Conservation (phyloP, 2,329 filamentous ascomycete genomes). For the Aspergillus alliaceus region DNA sequence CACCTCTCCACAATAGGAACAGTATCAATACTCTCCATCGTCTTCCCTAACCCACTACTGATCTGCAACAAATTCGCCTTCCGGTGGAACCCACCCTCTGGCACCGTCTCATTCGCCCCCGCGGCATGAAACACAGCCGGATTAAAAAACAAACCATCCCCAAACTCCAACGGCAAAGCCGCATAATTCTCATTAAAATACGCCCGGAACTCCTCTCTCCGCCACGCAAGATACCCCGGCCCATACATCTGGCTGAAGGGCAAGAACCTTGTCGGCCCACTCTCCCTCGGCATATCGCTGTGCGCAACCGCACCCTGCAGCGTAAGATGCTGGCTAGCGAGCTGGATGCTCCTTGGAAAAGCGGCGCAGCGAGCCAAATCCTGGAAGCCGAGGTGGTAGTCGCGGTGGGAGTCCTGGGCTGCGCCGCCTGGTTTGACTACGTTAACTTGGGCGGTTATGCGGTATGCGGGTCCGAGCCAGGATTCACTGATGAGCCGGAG, state of each 20-base stretch:
- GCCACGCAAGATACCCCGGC: constrained; percentile 60
- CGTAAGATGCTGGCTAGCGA: constrained; percentile 58
- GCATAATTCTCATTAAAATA: constrained; percentile 58
- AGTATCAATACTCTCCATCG: constrained; percentile 62
- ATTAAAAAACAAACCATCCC: constrained; percentile 65
- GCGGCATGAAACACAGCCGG: constrained; percentile 65
- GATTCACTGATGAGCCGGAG: constrained; percentile 53
- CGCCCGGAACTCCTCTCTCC: constrained; percentile 52
- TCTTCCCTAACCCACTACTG: constrained; percentile 61
- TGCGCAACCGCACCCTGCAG: constrained; percentile 65
- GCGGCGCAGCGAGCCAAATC: constrained; percentile 46
- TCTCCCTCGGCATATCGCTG: constrained; percentile 58
- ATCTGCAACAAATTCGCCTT: constrained; percentile 64
- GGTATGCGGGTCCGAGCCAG: constrained; percentile 62
- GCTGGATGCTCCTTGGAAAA: constrained; percentile 56
- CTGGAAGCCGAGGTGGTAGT: constrained; percentile 67
- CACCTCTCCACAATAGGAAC: constrained; percentile 53
- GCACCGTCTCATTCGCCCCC: constrained; percentile 52
- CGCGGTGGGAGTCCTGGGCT: constrained; percentile 60
- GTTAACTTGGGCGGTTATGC: constrained; percentile 63
- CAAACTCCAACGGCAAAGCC: constrained; percentile 52
- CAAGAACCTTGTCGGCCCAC: constrained; percentile 61
- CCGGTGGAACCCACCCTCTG: constrained; percentile 46
- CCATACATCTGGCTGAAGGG: constrained; percentile 61
- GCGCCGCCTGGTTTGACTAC: constrained; percentile 60